Percentiles rank a stretch among this genome's conserved stretches.
Conservation (phyloP, 805 yeast genomes). For the Starmerella bombi region DNA sequence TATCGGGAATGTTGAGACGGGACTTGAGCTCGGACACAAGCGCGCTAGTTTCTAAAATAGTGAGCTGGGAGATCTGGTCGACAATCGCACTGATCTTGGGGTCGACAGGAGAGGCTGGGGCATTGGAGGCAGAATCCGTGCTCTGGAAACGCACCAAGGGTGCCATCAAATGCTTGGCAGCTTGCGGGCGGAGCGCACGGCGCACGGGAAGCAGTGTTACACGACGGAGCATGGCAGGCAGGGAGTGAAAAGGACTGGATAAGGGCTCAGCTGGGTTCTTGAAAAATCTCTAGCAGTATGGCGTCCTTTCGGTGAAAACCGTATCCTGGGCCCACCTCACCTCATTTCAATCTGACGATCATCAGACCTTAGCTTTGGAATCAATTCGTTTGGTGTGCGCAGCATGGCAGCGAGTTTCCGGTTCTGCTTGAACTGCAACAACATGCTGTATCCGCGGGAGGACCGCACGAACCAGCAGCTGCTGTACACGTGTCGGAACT, state of each 20-base stretch:
- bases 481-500: slow-evolving; percentile 85
- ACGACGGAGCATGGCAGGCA: slow-evolving; percentile 7
- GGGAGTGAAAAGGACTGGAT: background rate
- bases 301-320: no score
- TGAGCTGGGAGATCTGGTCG: slow-evolving; percentile 76
- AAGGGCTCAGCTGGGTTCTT: background rate
- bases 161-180: background rate
- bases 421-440: slow-evolving; percentile 93
- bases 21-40: slow-evolving; percentile 58
- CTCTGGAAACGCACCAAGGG: slow-evolving; percentile 30
- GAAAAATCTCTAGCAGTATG: background rate
- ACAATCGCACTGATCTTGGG: slow-evolving; percentile 83
- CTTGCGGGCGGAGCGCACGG: slow-evolving; percentile 3
- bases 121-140: slow-evolving; percentile 21
- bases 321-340: no score
- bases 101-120: slow-evolving; percentile 39
- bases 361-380: no score
- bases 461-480: slow-evolving; percentile 66
- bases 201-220: slow-evolving; percentile 3
- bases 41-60: slow-evolving; percentile 85
- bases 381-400: no score
- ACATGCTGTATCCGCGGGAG: slow-evolving; percentile 95
- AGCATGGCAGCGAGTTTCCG: slow-evolving; percentile 73
- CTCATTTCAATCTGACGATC: no score
- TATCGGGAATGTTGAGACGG: slow-evolving; percentile 85